Evolutionary conservation across 805 yeast genomes (phyloP), one percentile per base, ranked within the genome.

Genomic region (Teunomyces panamensis): DNA sequence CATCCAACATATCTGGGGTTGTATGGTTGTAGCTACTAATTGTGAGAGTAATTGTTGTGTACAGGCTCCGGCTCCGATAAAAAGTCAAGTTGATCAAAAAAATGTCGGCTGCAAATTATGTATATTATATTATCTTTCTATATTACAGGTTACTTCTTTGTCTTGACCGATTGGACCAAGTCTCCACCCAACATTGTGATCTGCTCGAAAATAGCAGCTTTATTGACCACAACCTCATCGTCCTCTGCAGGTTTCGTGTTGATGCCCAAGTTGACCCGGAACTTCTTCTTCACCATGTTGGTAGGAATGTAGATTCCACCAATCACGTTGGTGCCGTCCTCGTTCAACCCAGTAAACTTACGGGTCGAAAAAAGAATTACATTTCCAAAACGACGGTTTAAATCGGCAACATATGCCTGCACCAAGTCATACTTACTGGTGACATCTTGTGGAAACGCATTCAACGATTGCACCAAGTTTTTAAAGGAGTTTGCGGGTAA

Each of bases 241-340:
- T 54, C 74, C 30, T 73, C 78, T 4, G 74, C 64, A 1, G 96
- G 95, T 59, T 78, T 75, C 48, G 84, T 75, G 56, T 89, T 84
- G 57, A 81, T 84, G 10, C 91, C 95, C 50, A 87, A 64, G 53
- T 86, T 88, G 17, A 86, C 96, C 57, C 85, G 83, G 71, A 89
- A 90, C 64, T 84, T 87, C 60, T 81, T 79, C 51, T 79, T 78
- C 14, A 73, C 68, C 51, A 79, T 65, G 33, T 78, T 76, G 3
- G 77, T 65, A 2, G 96, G 96, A 45, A 86, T 81, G 70, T 92
- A 84, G 42, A 94, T 68, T 2, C 97, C 97, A 17, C 91, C 79
- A 43, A 92, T 79, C 6, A 85, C 83, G 56, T 83, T 82, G 45
- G 73, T 73, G 7, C 84, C 81, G n/a, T 72, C 64, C 5, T 79